A percentile compares a stretch with the other conserved stretches of the same genome.
These are phyloP conservation scores for Rhododendron ferrugineum DNA, from an alignment of 148 eudicot genomes.

Conservation along the genomic window DNA sequence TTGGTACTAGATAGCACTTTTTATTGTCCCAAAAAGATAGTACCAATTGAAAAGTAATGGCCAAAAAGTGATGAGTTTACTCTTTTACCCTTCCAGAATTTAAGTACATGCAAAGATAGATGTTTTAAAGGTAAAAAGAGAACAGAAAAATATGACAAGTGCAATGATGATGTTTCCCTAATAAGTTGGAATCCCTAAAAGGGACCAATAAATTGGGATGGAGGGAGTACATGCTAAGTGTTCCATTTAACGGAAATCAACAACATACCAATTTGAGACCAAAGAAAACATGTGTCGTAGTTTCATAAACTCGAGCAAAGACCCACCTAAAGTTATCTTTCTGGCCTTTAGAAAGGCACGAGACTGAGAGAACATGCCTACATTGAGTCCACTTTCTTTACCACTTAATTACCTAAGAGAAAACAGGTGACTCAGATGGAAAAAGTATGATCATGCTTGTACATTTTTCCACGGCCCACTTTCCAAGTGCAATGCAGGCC, in stretches of 20 bases:
- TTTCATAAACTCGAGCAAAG: not conserved
- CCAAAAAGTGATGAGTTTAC: too few relatives aligned
- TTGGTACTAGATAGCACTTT: too few relatives aligned
- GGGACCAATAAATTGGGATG: too few relatives aligned
- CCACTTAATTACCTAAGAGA: not conserved
- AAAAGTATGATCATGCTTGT: not conserved
- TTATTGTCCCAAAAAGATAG: too few relatives aligned
- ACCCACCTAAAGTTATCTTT: not conserved
- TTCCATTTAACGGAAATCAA: not conserved
- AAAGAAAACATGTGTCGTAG: not conserved
- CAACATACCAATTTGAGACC: not conserved
- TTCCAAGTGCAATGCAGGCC: not conserved
- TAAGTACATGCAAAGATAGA: too few relatives aligned
- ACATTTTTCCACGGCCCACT: not conserved
- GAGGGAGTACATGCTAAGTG: not conserved
- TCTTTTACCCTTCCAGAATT: too few relatives aligned
- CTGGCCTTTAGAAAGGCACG: not conserved
- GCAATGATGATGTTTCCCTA: too few relatives aligned
- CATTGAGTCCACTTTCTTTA: not conserved
- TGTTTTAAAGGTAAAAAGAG: too few relatives aligned
- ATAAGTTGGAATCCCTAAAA: too few relatives aligned
- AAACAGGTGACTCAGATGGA: not conserved
- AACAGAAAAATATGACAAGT: too few relatives aligned
- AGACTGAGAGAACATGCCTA: not conserved
- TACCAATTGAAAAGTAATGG: too few relatives aligned